Conservation (phyloP, 1,284 basidiomycete genomes). For the Pulchroboletus neoregius region DNA sequence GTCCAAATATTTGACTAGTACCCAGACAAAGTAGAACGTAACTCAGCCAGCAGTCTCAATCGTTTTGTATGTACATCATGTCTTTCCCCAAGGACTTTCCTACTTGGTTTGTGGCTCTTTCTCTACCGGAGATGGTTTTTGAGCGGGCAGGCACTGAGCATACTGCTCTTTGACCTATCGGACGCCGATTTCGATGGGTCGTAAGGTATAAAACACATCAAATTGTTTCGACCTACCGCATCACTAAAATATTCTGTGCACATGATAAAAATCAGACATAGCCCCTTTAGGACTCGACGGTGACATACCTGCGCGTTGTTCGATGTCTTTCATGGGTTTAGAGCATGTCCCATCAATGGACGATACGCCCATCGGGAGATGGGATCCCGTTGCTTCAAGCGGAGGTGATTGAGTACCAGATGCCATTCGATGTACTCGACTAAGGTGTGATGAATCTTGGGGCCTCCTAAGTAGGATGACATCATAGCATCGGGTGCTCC, state of each 20-base stretch:
- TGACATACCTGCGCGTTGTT: conserved; percentile 31
- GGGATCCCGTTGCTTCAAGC: conserved; percentile 44
- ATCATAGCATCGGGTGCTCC: conserved; percentile 28
- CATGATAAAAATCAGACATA: background rate
- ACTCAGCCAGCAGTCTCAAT: background rate
- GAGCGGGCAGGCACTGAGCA: conserved; percentile 7
- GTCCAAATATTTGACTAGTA: conserved; percentile 38
- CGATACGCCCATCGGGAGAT: conserved; percentile 47
- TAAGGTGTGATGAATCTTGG: background rate
- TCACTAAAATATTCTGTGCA: conserved; percentile 30
- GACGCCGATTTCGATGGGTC: background rate
- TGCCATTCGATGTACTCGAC: conserved; percentile 19
- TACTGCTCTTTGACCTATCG: conserved; percentile 27
- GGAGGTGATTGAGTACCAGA: conserved; percentile 49
- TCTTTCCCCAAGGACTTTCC: background rate
- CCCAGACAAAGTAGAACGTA: conserved; percentile 14
- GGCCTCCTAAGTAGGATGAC: conserved; percentile 22
- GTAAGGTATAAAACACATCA: background rate
- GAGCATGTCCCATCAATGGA: conserved; percentile 40
- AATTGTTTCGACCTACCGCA: conserved; percentile 16
- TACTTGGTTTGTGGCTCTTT: conserved; percentile 8
- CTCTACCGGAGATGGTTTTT: conserved; percentile 13
- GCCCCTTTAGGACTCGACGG: background rate
- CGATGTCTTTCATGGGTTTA: conserved; percentile 27
- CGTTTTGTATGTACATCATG: conserved; percentile 16